Evolutionary conservation across 768 basidiomycete genomes (phyloP), one percentile per base, ranked within the genome.

Genomic region (Tricholoma flavovirens): DNA sequence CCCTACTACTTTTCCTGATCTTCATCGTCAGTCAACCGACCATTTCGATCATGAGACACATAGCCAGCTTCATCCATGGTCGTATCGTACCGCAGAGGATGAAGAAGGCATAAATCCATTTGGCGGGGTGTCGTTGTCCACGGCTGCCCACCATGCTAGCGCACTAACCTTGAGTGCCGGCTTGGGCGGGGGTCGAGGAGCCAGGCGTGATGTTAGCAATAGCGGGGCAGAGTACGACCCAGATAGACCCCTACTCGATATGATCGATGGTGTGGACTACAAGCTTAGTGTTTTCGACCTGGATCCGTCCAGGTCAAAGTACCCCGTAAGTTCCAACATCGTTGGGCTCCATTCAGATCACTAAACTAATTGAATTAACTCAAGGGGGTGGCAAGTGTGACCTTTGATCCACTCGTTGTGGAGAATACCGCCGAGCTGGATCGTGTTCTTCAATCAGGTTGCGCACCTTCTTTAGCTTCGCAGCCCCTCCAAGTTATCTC

Each of bases 181-280:
- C 0, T 78, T 96, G 9, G 85, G 80, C 35, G 85, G 81, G 38
- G 76, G 83, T 2, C 73, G 78, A 4, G 71, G 67, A 17, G 69
- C 68, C 17, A 74, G 77, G 48, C 73, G 84, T 56, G 85, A 88
- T 61, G 62, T 69, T 49, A 77, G 83, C 62, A 65, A 88, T 51
- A 88, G 85, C 67, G 88, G 85, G 36, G 86, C 86, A 40, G 91
- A 93, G 65, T 93, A 89, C 59, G 91, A 93, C 67, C 90, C 91
- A 3, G 90, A 93, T 32, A 76, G 91, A 19, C 88, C 88, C 0
- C 68, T 93, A 30, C 79, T 86, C 58, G 80, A 82, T 22, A 87
- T 93, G 67, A 80, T 92, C 53, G 82, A 80, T 26, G 82, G 81
- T 53, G 82, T 80, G 17, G 76, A 79, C 55, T 77, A 75, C 55